Evolutionary conservation across 352 stramenopile species (phyloP).

Genomic region (Pythium biforme): DNA sequence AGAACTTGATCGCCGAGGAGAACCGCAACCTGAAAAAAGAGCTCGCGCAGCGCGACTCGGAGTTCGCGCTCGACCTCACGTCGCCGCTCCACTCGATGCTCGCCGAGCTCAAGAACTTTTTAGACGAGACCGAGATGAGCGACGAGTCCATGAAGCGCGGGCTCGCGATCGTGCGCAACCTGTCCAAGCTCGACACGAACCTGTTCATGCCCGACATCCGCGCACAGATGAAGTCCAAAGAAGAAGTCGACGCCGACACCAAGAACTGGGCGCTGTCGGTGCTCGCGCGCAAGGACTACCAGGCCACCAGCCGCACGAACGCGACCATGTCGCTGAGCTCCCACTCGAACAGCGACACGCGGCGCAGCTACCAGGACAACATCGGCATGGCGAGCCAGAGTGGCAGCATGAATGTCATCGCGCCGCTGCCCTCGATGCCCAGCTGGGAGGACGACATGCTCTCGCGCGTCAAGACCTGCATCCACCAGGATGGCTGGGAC

Average conservation of each 20-base stretch:
- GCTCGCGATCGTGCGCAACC: slow-evolving; percentile 60
- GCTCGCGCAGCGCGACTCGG: slow-evolving; percentile 65
- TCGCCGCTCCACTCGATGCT: slow-evolving; percentile 71
- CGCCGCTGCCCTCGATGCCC: slow-evolving; percentile 53
- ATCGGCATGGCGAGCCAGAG: slow-evolving; percentile 29
- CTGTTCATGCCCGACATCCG: slow-evolving; percentile 79
- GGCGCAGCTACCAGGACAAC: slow-evolving; percentile 56
- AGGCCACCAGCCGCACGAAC: slow-evolving; percentile 45
- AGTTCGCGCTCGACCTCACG: slow-evolving; percentile 73
- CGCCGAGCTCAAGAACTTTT: slow-evolving; percentile 73
- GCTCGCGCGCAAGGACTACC: slow-evolving; percentile 71
- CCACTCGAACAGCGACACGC: slow-evolving; percentile 65
- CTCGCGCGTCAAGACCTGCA: slow-evolving; percentile 41
- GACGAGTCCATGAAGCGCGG: slow-evolving; percentile 51
- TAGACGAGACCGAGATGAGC: slow-evolving; percentile 68
- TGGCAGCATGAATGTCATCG: slow-evolving; percentile 27
- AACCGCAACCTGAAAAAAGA: slow-evolving; percentile 80
- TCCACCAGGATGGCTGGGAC: slow-evolving; percentile 71
- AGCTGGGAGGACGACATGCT: slow-evolving; percentile 56
- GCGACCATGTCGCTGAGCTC: slow-evolving; percentile 65
- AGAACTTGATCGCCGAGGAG: slow-evolving; percentile 80
- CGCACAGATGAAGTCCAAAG: slow-evolving; percentile 78
- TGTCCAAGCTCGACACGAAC: slow-evolving; percentile 79
- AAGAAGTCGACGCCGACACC: slow-evolving; percentile 76
- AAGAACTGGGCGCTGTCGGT: slow-evolving; percentile 84